phyloP scores from a whole-genome alignment of 2,329 filamentous ascomycete species.

The Hypoxylon sp. region DNA sequence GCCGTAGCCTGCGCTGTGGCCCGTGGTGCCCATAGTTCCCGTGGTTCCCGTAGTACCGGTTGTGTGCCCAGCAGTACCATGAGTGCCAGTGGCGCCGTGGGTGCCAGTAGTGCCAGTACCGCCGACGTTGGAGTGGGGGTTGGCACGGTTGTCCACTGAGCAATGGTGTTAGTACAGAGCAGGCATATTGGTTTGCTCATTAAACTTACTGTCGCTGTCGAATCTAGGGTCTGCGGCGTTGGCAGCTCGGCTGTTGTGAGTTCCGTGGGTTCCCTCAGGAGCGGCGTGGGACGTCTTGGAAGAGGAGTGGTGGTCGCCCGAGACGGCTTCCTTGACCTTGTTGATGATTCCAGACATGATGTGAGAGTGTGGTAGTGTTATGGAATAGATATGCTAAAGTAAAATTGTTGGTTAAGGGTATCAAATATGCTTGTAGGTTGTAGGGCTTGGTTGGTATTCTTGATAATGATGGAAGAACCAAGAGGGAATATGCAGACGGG shows the following conservation, averaged over 20 bases:
- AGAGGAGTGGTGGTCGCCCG: conserved; percentile 51
- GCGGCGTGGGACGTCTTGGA: conserved; percentile 8
- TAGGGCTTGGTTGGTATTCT: neutral
- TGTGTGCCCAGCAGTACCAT: conserved; percentile 7
- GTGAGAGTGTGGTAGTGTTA: conserved; percentile 31
- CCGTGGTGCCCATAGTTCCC: conserved; percentile 9
- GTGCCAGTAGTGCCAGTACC: conserved; percentile 19
- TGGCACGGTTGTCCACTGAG: conserved; percentile 43
- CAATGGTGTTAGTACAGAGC: neutral
- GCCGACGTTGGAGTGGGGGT: conserved; percentile 37
- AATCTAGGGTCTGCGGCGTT: conserved; percentile 47
- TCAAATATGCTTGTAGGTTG: conserved; percentile 17
- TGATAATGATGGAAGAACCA: neutral
- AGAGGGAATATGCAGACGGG: neutral
- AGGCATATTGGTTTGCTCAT: neutral
- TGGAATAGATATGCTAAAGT: neutral
- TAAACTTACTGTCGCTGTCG: conserved; percentile 43
- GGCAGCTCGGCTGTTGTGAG: conserved; percentile 39
- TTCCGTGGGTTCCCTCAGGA: conserved; percentile 45
- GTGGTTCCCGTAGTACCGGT: too few species aligned
- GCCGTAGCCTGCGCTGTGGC: conserved; percentile 6
- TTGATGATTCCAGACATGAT: conserved; percentile 66
- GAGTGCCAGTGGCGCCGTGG: conserved; percentile 9
- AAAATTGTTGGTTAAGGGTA: conserved; percentile 6
- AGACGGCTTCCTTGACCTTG: conserved; percentile 66